These are phyloP conservation scores for Neurospora sp. DNA, from an alignment of 495 filamentous ascomycete species.

Conservation along the genomic window DNA sequence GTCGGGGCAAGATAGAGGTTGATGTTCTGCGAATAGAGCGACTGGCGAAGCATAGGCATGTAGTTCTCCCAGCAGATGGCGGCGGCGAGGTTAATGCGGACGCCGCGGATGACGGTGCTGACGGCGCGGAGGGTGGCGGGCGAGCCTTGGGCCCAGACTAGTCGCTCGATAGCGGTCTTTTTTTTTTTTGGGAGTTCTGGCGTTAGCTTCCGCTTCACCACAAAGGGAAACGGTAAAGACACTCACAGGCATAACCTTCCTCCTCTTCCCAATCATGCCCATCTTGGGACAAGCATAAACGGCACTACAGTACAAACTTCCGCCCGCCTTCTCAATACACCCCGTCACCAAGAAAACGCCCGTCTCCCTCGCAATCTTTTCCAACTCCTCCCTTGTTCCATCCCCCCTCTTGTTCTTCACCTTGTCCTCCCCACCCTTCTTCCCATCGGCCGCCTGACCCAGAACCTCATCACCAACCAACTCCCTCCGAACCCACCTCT, in stretches of 20 bases:
- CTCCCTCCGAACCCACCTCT: conserved; percentile 58
- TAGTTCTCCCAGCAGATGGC: conserved; percentile 98
- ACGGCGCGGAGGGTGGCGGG: conserved; percentile 72
- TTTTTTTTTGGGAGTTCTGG: not conserved
- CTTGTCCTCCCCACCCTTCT: conserved; percentile 30
- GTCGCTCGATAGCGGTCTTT: conserved; percentile 67
- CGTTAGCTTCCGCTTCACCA: not conserved
- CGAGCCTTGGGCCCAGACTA: conserved; percentile 86
- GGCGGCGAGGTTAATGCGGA: conserved; percentile 66
- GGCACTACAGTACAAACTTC: conserved; percentile 74
- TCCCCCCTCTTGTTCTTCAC: conserved; percentile 56
- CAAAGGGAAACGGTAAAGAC: not conserved
- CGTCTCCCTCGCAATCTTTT: conserved; percentile 61
- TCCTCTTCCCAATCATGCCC: conserved; percentile 72
- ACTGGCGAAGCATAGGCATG: conserved; percentile 70
- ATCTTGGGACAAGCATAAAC: conserved; percentile 69
- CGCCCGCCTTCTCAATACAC: conserved; percentile 68
- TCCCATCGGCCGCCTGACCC: conserved; percentile 10
- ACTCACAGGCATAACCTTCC: conserved; percentile 82
- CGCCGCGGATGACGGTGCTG: conserved; percentile 66
- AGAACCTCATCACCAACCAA: conserved; percentile 36
- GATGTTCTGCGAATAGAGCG: conserved; percentile 82
- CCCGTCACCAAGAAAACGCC: conserved; percentile 74
- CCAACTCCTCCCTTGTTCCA: conserved; percentile 74
- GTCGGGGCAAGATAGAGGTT: conserved; percentile 90